Evolutionary conservation across 2,329 filamentous ascomycete species (phyloP).

Genomic region (Talaromyces atroroseus): DNA sequence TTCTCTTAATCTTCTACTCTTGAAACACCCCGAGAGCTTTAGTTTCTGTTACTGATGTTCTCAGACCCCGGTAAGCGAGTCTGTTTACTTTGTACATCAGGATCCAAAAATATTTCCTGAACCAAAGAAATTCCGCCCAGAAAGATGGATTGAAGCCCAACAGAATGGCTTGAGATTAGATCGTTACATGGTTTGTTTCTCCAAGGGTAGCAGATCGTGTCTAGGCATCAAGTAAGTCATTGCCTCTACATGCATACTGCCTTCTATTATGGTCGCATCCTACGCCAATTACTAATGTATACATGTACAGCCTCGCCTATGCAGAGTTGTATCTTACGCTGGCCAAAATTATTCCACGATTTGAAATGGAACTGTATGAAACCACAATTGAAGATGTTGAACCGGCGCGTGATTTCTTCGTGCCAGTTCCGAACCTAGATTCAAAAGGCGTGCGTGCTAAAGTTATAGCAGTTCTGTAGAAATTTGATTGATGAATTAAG

Average conservation of each 20-base stretch:
- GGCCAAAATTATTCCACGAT: conserved; percentile 24
- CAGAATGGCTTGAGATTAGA: conserved; percentile 28
- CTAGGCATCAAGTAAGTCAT: conserved; percentile 40
- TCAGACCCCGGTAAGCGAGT: conserved; percentile 34
- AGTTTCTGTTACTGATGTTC: neutral
- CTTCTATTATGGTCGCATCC: too few species aligned
- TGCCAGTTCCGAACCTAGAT: conserved; percentile 1
- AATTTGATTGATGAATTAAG: neutral
- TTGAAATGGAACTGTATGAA: conserved; percentile 28
- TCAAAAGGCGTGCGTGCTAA: conserved; percentile 7
- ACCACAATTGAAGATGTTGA: conserved; percentile 28
- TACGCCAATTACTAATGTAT: neutral
- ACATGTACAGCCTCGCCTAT: conserved; percentile 25
- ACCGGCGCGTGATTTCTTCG: conserved; percentile 5
- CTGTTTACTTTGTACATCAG: conserved; percentile 30
- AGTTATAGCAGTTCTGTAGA: neutral
- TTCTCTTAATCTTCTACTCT: neutral
- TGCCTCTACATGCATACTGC: neutral
- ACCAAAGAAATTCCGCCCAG: conserved; percentile 30
- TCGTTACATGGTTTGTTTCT: conserved; percentile 35
- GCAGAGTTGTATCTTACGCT: conserved; percentile 30
- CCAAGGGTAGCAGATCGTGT: conserved; percentile 41
- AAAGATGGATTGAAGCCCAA: conserved; percentile 32
- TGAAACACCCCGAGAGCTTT: neutral
- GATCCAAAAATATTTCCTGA: conserved; percentile 34